phyloP scores from a whole-genome alignment of 2,329 filamentous ascomycete genomes.

The Aspergillus sp. region DNA sequence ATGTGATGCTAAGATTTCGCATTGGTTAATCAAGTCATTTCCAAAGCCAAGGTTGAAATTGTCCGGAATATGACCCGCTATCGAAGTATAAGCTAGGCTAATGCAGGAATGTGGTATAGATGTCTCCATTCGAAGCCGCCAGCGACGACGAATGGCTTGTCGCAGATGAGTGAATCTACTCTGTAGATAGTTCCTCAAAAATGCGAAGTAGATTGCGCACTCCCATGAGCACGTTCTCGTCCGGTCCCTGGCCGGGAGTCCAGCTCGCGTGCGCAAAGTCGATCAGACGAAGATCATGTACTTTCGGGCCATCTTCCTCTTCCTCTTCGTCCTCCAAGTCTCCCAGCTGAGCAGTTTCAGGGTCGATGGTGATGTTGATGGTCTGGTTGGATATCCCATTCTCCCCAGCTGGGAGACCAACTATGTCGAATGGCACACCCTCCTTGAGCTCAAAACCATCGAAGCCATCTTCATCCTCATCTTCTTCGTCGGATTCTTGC shows the following conservation, averaged over 20 bases:
- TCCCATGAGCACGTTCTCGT: slow-evolving; percentile 80
- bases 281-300: slow-evolving; percentile 84
- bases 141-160: slow-evolving; percentile 27
- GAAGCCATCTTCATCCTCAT: slow-evolving; percentile 30
- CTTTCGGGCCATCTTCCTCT: slow-evolving; percentile 62
- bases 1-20: not conserved
- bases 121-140: slow-evolving; percentile 26
- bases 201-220: slow-evolving; percentile 73
- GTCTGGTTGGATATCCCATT: slow-evolving; percentile 35
- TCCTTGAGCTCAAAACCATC: slow-evolving; percentile 27
- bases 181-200: slow-evolving; percentile 65
- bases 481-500: slow-evolving; percentile 39
- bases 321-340: slow-evolving; percentile 59
- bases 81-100: slow-evolving; percentile 10
- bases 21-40: not conserved
- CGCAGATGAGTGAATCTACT: slow-evolving; percentile 20
- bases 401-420: slow-evolving; percentile 35
- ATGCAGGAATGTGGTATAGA: not conserved
- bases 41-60: not conserved
- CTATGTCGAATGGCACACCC: slow-evolving; percentile 37
- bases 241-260: slow-evolving; percentile 79
- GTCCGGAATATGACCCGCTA: not conserved
- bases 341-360: slow-evolving; percentile 46
- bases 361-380: slow-evolving; percentile 42
- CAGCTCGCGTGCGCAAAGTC: slow-evolving; percentile 94